Evolutionary conservation across 345 rosid species (phyloP).

Genomic region (Streptanthus diversifolius): DNA sequence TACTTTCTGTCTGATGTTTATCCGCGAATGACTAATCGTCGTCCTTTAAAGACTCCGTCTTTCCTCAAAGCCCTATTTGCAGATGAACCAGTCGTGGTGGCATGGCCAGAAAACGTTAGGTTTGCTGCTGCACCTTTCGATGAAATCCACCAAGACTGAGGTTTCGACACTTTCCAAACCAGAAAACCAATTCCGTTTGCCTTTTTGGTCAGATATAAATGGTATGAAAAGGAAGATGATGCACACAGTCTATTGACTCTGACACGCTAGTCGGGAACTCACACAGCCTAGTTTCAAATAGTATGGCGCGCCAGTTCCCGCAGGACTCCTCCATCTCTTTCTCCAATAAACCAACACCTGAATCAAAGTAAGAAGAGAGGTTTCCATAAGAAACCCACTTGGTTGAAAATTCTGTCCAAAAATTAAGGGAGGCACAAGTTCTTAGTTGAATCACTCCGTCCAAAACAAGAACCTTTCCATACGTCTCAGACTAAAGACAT

Average conservation of each 20-base stretch:
- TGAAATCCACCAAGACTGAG: constrained; percentile 58
- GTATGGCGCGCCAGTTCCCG: constrained; percentile 84
- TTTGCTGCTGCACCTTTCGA: constrained; percentile 75
- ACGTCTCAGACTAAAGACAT: constrained; percentile 68
- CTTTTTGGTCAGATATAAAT: constrained; percentile 1
- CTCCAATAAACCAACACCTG: constrained; percentile 95
- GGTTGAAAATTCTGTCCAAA: background rate
- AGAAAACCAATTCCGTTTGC: background rate
- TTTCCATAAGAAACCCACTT: background rate
- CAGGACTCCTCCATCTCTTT: constrained; percentile 94
- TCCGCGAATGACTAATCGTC: constrained; percentile 88
- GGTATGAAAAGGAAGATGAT: constrained; percentile 11
- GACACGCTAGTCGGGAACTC: background rate
- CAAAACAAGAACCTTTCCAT: constrained; percentile 90
- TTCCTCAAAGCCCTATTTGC: constrained; percentile 82
- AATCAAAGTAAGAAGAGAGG: background rate
- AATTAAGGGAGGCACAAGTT: constrained; percentile 61
- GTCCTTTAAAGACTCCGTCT: constrained; percentile 75
- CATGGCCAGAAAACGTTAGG: constrained; percentile 71
- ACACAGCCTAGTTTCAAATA: constrained; percentile 14
- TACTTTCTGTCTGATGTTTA: constrained; percentile 95
- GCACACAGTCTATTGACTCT: background rate
- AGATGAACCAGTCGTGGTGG: constrained; percentile 77
- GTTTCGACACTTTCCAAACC: background rate
- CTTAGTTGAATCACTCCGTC: constrained; percentile 98